Conservation (phyloP, 257 asterid genomes). For the Leptodermis oblonga region DNA sequence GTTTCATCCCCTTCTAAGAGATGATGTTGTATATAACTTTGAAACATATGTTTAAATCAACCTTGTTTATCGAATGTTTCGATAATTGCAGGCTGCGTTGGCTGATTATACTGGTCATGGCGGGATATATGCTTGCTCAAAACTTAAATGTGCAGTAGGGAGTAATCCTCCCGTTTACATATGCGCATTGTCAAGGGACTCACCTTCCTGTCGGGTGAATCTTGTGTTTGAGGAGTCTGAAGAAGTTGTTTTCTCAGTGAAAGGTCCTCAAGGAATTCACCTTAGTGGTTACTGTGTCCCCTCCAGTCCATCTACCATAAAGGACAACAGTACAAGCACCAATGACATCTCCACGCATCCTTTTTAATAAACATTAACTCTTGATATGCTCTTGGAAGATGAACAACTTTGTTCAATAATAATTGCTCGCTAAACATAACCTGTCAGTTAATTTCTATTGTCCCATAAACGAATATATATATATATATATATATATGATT, state of each 20-base stretch:
- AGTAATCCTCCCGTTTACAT: conserved; percentile 11
- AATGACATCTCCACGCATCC: conserved; percentile 6
- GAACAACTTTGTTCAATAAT: background rate
- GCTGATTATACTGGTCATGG: background rate
- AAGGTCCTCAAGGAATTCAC: conserved; percentile 4
- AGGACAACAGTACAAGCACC: background rate
- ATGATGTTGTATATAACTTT: background rate
- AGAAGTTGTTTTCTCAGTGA: conserved; percentile 4
- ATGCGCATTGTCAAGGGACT: conserved; percentile 2
- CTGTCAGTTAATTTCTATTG: background rate
- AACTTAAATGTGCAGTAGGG: conserved; percentile 7
- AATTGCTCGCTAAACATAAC: background rate
- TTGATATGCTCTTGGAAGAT: background rate
- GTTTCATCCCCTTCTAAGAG: no score
- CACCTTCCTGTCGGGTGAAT: background rate
- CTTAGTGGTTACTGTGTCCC: conserved; percentile 6
- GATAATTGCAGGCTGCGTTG: conserved; percentile 4
- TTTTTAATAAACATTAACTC: background rate
- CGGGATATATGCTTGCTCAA: background rate
- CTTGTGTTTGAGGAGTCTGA: conserved; percentile 14
- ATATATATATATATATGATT: no score
- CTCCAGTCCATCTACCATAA: background rate
- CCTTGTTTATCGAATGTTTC: background rate
- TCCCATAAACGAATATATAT: no score
- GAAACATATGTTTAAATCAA: background rate